Evolutionary conservation across 352 stramenopile genomes (phyloP), one percentile per base, ranked within the genome.

Genomic region (Globisporangium nodosum): DNA sequence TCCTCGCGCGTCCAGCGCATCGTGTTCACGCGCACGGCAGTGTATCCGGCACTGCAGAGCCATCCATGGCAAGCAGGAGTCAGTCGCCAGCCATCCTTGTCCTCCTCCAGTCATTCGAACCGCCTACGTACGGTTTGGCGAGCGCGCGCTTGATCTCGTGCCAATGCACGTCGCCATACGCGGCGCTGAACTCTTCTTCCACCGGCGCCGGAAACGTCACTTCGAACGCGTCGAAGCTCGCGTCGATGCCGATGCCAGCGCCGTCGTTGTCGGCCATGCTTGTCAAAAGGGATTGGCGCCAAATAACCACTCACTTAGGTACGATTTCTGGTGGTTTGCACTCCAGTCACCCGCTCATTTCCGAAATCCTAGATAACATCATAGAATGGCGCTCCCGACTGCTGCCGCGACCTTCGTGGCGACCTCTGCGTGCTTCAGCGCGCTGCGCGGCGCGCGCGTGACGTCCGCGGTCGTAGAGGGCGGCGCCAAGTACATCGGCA

Each of bases 401-500:
- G 80, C 80, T 61, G 79, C 82, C 16, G 78, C 78, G 12, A 75
- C 65, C 49, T 88, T 89, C 52, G 82, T 92, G 51, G 74, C 72
- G 12, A 76, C 74, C 3, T 75, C 81, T 40, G 70, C 78, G 47
- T 81, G 73, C 62, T 89, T 89, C 61, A 56, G 64, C 47, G 74
- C 79, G 49, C 87, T 92, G 62, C 79, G 74, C 53, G 61, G 59
- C 47, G 74, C 63, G 9, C 74, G 77, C 24, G 74, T 92, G 61
- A 69, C 71, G 31, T 90, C 81, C 0, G 61, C 69, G 21, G 58
- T 84, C 21, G 39, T 57, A 4, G 58, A 82, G 27, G 61, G 57
- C n/a, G 62, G 54, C 31, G 63, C 68, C 47, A 96, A 96, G 66
- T 86, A 90, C 66, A 98, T 99, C 65, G 96, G 95, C 54, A 99